These are phyloP conservation scores for Curvularia lunata DNA, from an alignment of 2,329 filamentous ascomycete species.

Conservation along the genomic window DNA sequence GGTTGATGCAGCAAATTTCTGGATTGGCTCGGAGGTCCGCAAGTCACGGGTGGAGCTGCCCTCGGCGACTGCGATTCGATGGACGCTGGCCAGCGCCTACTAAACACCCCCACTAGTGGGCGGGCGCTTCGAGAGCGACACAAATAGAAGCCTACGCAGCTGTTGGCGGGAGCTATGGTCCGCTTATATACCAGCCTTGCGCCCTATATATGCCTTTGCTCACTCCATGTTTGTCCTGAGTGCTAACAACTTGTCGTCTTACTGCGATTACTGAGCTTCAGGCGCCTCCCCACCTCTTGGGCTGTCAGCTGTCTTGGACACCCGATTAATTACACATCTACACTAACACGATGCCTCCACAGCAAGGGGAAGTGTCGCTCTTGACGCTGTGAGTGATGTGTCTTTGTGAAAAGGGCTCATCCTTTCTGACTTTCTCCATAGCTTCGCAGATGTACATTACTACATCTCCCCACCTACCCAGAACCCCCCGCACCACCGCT, in stretches of 20 bases:
- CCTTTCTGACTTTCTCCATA: constrained; percentile 46
- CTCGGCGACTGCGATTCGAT: constrained; percentile 22
- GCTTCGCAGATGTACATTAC: constrained; percentile 80
- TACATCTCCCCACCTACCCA: constrained; percentile 72
- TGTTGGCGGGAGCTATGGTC: constrained; percentile 23
- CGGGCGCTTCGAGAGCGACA: constrained; percentile 46
- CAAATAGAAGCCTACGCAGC: constrained; percentile 41
- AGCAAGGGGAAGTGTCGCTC: constrained; percentile 56
- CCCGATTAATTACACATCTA: constrained; percentile 15
- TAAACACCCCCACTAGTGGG: constrained; percentile 23
- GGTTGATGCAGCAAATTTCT: constrained; percentile 39
- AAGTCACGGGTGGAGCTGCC: constrained; percentile 29
- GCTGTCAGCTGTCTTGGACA: constrained; percentile 13
- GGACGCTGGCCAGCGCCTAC: constrained; percentile 26
- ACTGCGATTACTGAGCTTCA: constrained; percentile 6
- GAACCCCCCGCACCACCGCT: constrained; percentile 77
- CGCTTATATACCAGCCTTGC: constrained; percentile 21
- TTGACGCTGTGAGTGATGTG: constrained; percentile 54
- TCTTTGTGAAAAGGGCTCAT: not conserved
- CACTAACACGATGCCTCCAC: constrained; percentile 53
- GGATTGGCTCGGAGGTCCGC: constrained; percentile 37
- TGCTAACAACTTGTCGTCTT: constrained; percentile 21
- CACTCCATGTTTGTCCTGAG: constrained; percentile 18
- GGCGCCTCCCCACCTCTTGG: constrained; percentile 10
- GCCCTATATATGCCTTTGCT: constrained; percentile 27